These are phyloP conservation scores for Kwoniella shivajii DNA, from an alignment of 1,284 basidiomycete species.

Conservation along the genomic window DNA sequence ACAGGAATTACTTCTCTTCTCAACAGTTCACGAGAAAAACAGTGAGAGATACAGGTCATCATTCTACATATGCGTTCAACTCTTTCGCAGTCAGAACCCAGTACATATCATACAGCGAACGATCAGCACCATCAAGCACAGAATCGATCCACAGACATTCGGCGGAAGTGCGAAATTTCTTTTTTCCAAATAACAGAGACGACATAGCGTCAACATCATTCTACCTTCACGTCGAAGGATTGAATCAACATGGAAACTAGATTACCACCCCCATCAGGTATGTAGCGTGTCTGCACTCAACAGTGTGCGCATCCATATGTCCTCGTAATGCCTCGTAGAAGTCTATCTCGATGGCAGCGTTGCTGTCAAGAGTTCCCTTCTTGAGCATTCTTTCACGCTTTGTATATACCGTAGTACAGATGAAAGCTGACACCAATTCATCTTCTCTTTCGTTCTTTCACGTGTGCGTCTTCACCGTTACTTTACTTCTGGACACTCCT, in stretches of 20 bases:
- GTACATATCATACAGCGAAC: neutral
- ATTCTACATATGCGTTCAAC: neutral
- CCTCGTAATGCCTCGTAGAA: no score
- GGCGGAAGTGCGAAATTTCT: no score
- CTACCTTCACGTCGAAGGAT: neutral
- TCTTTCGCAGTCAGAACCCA: neutral
- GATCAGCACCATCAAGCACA: neutral
- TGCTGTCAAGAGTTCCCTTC: neutral
- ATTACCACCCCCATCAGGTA: constrained; percentile 19
- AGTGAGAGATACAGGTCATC: no score
- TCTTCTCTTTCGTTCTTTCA: neutral
- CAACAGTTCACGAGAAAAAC: no score
- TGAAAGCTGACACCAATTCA: neutral
- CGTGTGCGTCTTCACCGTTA: no score
- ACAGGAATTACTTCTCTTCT: no score
- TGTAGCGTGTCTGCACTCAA: no score
- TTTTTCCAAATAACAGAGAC: no score
- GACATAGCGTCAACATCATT: neutral
- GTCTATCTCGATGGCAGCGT: no score
- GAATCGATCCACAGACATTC: no score
- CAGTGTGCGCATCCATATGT: no score
- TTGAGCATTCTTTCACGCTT: neutral
- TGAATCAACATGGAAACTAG: constrained; percentile 15
- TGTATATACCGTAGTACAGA: neutral
- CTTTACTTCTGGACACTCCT: no score